These are phyloP conservation scores for Rosa hybrid DNA, from an alignment of 331 rosid species.

Conservation along the genomic window DNA sequence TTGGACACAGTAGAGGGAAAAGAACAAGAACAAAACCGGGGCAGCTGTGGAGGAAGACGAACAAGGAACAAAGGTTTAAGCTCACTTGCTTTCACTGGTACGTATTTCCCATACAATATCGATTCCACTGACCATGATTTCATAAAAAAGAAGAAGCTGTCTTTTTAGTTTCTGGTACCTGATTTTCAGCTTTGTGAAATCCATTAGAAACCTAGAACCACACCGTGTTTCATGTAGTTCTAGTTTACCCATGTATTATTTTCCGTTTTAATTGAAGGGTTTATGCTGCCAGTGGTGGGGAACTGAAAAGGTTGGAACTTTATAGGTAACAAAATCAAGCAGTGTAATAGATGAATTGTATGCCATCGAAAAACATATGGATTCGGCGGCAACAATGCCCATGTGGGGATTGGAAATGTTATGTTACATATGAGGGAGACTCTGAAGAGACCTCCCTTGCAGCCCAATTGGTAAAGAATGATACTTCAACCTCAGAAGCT, in stretches of 20 bases:
- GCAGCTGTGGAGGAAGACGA: constrained; percentile 29
- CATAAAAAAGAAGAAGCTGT: neutral
- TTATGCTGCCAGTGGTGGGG: constrained; percentile 13
- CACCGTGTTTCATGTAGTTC: neutral
- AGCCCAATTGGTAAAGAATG: constrained; percentile 56
- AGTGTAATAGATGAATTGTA: constrained; percentile 45
- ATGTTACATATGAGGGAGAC: constrained; percentile 66
- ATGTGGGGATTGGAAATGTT: constrained; percentile 99
- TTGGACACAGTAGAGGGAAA: constrained; percentile 7
- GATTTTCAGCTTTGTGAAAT: constrained; percentile 6
- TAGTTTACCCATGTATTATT: constrained; percentile 6
- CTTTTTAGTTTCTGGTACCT: neutral
- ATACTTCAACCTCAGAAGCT: constrained; percentile 42
- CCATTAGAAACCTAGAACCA: constrained; percentile 1
- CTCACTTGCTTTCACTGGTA: constrained; percentile 36
- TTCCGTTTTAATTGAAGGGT: constrained; percentile 1
- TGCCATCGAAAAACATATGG: constrained; percentile 74
- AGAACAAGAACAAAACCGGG: neutral
- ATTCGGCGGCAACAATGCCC: constrained; percentile 93
- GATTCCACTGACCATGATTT: neutral
- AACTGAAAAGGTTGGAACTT: constrained; percentile 9
- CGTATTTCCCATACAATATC: constrained; percentile 7
- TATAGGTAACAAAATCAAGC: neutral
- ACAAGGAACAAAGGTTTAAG: constrained; percentile 33
- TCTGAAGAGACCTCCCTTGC: constrained; percentile 56